Percentiles rank a stretch among this genome's conserved stretches.
Evolutionary conservation across 2,329 filamentous ascomycete genomes (phyloP).

Genomic region (Hypoxylon sp.): DNA sequence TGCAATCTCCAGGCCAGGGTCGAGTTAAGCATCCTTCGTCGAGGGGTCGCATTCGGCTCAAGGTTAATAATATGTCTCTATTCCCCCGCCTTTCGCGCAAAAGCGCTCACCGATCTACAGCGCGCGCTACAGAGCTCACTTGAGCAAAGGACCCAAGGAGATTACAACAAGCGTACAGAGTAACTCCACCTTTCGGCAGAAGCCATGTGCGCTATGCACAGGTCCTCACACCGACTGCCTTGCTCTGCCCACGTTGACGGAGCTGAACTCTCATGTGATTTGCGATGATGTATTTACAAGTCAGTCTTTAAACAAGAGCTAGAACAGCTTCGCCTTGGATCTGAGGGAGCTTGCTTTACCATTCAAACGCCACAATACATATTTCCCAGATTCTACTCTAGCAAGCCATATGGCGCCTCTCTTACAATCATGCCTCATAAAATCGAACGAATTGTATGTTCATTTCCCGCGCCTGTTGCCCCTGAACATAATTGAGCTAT

Average conservation of each 20-base stretch:
- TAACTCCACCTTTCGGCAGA: conserved; percentile 35
- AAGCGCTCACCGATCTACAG: conserved; percentile 35
- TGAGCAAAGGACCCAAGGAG: conserved; percentile 8
- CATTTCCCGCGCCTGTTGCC: conserved; percentile 1
- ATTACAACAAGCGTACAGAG: conserved; percentile 22
- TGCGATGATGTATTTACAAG: conserved; percentile 1
- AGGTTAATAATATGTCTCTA: conserved; percentile 36
- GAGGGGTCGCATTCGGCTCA: conserved; percentile 43
- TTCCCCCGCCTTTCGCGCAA: conserved; percentile 36
- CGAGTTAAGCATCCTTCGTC: conserved; percentile 33
- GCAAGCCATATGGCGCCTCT: conserved; percentile 16
- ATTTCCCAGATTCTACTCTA: conserved; percentile 1
- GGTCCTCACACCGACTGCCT: conserved; percentile 38
- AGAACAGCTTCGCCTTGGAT: conserved; percentile 3
- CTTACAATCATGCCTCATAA: neutral
- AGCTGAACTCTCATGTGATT: conserved; percentile 40
- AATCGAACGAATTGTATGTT: neutral
- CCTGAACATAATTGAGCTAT: conserved; percentile 4
- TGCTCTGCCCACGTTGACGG: conserved; percentile 20
- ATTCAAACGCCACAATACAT: neutral
- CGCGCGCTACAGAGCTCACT: conserved; percentile 28
- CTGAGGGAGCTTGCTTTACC: conserved; percentile 7
- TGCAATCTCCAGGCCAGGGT: conserved; percentile 26
- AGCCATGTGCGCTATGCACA: conserved; percentile 35
- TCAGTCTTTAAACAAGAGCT: neutral